Evolutionary conservation across 202 grass and related monocot species (phyloP).

Genomic region (Brachypodium distachyon): DNA sequence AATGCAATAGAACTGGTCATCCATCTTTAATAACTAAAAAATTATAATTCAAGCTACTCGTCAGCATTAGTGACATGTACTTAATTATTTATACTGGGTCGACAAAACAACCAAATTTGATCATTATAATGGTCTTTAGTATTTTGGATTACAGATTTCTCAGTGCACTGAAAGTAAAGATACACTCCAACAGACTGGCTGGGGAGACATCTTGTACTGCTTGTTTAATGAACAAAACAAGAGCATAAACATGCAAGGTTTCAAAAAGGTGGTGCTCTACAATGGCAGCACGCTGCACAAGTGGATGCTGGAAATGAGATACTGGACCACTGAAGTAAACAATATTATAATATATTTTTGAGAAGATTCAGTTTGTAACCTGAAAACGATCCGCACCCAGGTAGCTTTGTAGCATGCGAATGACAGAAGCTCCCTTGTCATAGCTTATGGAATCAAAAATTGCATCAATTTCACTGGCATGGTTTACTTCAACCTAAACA

Average conservation of each 20-base stretch:
- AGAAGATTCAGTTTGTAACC: slow-evolving; percentile 34
- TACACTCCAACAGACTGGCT: not conserved
- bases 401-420: slow-evolving; percentile 93
- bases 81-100: not conserved
- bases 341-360: not conserved
- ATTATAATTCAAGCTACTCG: not conserved
- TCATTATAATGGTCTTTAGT: not conserved
- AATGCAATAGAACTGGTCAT: not conserved
- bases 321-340: slow-evolving; percentile 13
- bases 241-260: not conserved
- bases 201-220: not conserved
- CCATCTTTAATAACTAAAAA: not conserved
- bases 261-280: not conserved
- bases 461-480: slow-evolving; percentile 77
- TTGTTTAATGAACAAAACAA: not conserved
- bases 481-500: slow-evolving; percentile 73
- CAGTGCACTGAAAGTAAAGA: not conserved
- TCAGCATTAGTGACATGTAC: not conserved
- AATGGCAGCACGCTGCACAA: not conserved
- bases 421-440: slow-evolving; percentile 78
- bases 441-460: slow-evolving; percentile 98
- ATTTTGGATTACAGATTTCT: not conserved
- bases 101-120: not conserved
- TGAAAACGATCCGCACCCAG: slow-evolving; percentile 73
- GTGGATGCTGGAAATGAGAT: not conserved